Base-by-base conservation (phyloP, 1,139 yeast species). In the Blastobotrys illinoisensis region DNA sequence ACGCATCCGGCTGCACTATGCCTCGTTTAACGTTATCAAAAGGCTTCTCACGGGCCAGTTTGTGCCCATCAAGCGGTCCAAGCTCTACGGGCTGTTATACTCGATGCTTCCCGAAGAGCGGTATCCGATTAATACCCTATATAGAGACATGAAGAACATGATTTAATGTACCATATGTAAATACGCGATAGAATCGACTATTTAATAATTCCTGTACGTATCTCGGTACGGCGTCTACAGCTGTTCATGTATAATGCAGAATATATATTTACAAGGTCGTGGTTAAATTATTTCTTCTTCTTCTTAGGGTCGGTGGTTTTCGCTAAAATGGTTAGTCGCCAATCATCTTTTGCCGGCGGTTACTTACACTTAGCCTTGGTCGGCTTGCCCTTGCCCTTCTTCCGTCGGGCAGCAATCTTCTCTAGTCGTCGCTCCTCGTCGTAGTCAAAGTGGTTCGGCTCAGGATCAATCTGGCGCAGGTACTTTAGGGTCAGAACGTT, bases 381-480 rank as follows among this genome's bases (percentile, higher is more conserved):
- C 6, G 66, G 66, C 32, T 64, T 60, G 13, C 64, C 66, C 50
- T 63, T 63, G 45, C 66, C 66, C 56, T 62, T 61, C 48, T 62
- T 51, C 28, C 47, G 49, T 18, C 58, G 48, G 3, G 20, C 63
- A 24, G 60, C 71, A 26, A 66, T 65, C 50, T 65, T 65, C 52
- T 61, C 61, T 26, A 70, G 54, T 49, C 74, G 60, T 70, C 86
- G 83, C 51, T 79, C 82, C 70, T 88, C 96, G 60, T 81, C 81
- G 49, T 88, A 89, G 66, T 88, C 91, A 19, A 80, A 79, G 64
- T 87, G 81, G 55, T 77, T 74, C 65, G 83, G 75, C 57, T 81
- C 85, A 1, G 80, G 81, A 62, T 62, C 83, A 74, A 84, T 72
- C 57, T 74, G 70, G 82, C 77, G 67, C 81, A 86, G 62, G 74